phyloP scores from a whole-genome alignment of 1,139 yeast species.

The Meyerozyma athensensis region DNA sequence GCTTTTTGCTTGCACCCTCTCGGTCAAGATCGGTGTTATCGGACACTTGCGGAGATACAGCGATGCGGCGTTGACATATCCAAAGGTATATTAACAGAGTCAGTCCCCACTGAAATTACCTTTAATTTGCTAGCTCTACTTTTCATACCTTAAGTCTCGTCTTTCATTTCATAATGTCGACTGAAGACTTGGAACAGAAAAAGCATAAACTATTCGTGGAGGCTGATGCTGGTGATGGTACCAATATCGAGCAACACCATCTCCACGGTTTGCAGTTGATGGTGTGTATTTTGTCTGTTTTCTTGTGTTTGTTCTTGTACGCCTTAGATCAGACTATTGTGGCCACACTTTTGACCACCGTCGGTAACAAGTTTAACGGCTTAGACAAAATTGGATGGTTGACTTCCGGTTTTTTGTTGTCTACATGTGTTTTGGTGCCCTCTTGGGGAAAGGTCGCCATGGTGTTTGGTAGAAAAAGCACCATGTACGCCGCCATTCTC shows the following conservation, averaged over 20 bases:
- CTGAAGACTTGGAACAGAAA: neutral
- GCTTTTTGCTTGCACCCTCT: too few relatives aligned
- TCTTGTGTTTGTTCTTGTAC: slow-evolving; percentile 30
- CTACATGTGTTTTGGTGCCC: slow-evolving; percentile 32
- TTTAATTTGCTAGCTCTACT: too few relatives aligned
- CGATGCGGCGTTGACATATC: too few relatives aligned
- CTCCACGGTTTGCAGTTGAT: slow-evolving; percentile 25
- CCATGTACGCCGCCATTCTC: slow-evolving; percentile 18
- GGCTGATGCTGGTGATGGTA: slow-evolving; percentile 42
- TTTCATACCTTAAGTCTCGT: too few relatives aligned
- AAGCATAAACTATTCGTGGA: slow-evolving; percentile 18
- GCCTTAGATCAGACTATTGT: slow-evolving; percentile 42
- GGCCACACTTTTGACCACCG: slow-evolving; percentile 30
- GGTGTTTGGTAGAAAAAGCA: slow-evolving; percentile 19
- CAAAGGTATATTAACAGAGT: too few relatives aligned
- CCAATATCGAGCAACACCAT: slow-evolving; percentile 34
- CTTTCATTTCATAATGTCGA: neutral
- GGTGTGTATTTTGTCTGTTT: slow-evolving; percentile 24
- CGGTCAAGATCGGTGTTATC: too few relatives aligned
- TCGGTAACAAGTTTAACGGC: slow-evolving; percentile 32
- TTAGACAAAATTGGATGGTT: slow-evolving; percentile 26
- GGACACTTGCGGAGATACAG: too few relatives aligned
- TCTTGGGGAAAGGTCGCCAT: slow-evolving; percentile 31
- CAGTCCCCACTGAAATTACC: too few relatives aligned
- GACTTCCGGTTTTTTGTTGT: slow-evolving; percentile 23